Evolutionary conservation across 163 green algal species (phyloP).

Genomic region (Scenedesmus sp.): DNA sequence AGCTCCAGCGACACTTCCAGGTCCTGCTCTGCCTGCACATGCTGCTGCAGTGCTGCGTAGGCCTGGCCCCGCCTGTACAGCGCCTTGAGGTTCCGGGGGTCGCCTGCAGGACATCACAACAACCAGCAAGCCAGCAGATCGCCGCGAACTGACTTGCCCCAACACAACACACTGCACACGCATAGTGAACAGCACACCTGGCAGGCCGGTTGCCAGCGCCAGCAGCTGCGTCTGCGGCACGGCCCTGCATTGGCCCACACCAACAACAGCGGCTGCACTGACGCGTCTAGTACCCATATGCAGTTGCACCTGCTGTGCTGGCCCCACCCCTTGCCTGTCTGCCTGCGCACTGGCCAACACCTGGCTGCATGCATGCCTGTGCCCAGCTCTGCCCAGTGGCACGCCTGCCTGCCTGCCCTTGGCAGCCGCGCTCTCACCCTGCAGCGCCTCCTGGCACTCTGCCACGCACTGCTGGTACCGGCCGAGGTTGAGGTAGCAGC

Average conservation of each 20-base stretch:
- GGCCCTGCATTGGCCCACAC: neutral
- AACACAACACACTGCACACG: too few relatives aligned
- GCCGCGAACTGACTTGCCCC: too few relatives aligned
- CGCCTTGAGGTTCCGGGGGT: slow-evolving; percentile 88
- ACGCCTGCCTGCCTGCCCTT: neutral
- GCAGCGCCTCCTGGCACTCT: slow-evolving; percentile 81
- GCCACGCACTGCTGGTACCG: slow-evolving; percentile 70
- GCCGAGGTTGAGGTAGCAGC: slow-evolving; percentile 87
- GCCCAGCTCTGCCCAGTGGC: too few relatives aligned
- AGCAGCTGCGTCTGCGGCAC: neutral
- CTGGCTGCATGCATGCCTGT: neutral
- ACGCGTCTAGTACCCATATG: neutral
- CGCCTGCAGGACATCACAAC: slow-evolving; percentile 55
- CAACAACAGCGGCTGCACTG: neutral
- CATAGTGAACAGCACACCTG: too few relatives aligned
- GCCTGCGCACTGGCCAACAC: neutral
- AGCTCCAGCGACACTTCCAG: slow-evolving; percentile 67
- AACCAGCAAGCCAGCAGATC: neutral
- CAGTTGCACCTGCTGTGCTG: neutral
- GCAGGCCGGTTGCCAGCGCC: neutral
- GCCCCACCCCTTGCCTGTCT: neutral
- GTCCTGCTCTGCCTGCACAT: slow-evolving; percentile 66
- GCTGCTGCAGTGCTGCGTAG: slow-evolving; percentile 57
- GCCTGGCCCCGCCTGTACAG: slow-evolving; percentile 94
- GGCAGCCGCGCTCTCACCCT: slow-evolving; percentile 40